phyloP scores from a whole-genome alignment of 2,329 filamentous ascomycete genomes.

The Neurospora crassa region DNA sequence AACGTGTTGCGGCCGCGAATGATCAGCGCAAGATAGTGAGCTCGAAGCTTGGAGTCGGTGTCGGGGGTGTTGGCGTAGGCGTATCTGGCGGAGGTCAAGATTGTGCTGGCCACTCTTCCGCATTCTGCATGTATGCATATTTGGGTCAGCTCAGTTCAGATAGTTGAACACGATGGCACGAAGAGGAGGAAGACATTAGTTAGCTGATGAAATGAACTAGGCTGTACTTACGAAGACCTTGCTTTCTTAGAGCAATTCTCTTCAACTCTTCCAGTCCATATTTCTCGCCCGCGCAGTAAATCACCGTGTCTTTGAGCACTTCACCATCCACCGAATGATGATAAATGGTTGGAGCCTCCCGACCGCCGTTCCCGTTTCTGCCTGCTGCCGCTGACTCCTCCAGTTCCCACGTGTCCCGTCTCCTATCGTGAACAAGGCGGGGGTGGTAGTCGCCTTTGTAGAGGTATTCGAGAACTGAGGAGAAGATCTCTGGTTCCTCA shows the following conservation, averaged over 20 bases:
- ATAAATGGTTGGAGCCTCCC: constrained; percentile 57
- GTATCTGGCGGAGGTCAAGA: constrained; percentile 77
- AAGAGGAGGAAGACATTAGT: background rate
- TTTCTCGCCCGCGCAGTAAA: constrained; percentile 81
- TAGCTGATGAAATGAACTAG: background rate
- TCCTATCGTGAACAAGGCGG: constrained; percentile 72
- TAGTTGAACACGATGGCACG: background rate
- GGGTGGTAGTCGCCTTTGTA: constrained; percentile 94
- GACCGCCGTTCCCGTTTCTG: constrained; percentile 9
- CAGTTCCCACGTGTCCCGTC: constrained; percentile 71
- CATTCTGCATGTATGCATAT: constrained; percentile 39
- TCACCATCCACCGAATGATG: constrained; percentile 54
- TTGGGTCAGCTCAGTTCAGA: constrained; percentile 2
- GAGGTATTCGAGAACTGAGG: constrained; percentile 79
- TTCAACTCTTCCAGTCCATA: constrained; percentile 80
- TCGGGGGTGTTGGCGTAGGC: constrained; percentile 86
- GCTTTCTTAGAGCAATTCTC: constrained; percentile 75
- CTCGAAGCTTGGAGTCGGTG: constrained; percentile 79
- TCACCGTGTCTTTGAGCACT: constrained; percentile 78
- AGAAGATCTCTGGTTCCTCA: constrained; percentile 86
- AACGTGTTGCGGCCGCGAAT: constrained; percentile 82
- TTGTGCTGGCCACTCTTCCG: constrained; percentile 75
- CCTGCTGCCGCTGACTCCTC: constrained; percentile 44
- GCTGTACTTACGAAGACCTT: constrained; percentile 59
- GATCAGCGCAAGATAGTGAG: constrained; percentile 86